Evolutionary conservation across 345 rosid genomes (phyloP).

Genomic region (Hypericum perforatum): DNA sequence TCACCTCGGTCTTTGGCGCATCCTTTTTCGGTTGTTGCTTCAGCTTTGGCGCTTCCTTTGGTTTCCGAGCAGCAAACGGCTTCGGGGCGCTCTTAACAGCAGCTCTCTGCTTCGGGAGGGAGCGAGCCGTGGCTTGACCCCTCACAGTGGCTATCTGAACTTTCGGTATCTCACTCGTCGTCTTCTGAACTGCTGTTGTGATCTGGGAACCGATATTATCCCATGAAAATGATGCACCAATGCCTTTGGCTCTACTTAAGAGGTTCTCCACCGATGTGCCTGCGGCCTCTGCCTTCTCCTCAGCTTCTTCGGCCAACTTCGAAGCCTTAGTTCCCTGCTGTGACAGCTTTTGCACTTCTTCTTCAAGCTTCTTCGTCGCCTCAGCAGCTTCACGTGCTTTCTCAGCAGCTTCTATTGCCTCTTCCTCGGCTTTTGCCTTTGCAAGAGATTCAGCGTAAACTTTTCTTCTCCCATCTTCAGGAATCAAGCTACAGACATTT

Average conservation of each 20-base stretch:
- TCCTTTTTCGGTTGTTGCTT: too few relatives aligned
- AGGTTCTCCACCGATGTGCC: conserved; percentile 40
- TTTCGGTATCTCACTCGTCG: conserved; percentile 24
- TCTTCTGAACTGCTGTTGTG: conserved; percentile 37
- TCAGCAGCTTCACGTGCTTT: conserved; percentile 49
- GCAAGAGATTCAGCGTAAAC: conserved; percentile 57
- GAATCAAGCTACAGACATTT: conserved; percentile 42
- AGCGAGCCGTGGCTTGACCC: conserved; percentile 80
- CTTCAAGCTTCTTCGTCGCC: conserved; percentile 41
- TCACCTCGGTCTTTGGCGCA: conserved; percentile 16
- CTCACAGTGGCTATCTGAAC: conserved; percentile 77
- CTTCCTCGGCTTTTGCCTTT: conserved; percentile 58
- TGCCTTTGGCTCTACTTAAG: conserved; percentile 54
- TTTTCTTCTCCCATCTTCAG: conserved; percentile 82
- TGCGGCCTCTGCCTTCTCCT: conserved; percentile 50
- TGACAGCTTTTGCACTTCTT: too few relatives aligned
- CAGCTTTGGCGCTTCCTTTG: conserved; percentile 14
- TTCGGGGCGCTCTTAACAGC: conserved; percentile 24
- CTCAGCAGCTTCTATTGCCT: conserved; percentile 45
- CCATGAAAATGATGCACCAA: conserved; percentile 62
- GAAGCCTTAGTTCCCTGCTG: conserved; percentile 30
- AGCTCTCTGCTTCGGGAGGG: conserved; percentile 51
- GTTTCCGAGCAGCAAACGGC: conserved; percentile 15
- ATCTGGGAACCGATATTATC: conserved; percentile 61
- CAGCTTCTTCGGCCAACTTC: conserved; percentile 50